These are phyloP conservation scores for Aplosporella prunicola DNA, from an alignment of 2,329 filamentous ascomycete species.

Conservation along the genomic window DNA sequence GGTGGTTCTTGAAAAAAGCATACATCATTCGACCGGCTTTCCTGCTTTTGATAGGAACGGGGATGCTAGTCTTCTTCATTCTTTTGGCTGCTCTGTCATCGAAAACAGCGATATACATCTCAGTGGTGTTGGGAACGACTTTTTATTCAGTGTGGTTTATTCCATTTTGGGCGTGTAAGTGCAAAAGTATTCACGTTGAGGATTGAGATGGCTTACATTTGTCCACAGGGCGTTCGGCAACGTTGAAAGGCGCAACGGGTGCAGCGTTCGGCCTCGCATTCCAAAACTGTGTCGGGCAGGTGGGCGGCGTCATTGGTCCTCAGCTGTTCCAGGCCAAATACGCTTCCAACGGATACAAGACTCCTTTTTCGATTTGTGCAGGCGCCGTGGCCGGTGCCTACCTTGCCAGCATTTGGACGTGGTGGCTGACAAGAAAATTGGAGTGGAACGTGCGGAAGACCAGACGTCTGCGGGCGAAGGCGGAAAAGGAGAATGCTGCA, in stretches of 20 bases:
- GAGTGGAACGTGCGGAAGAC: constrained; percentile 30
- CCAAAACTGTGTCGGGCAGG: constrained; percentile 35
- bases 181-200: constrained; percentile 13
- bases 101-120: constrained; percentile 35
- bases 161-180: constrained; percentile 34
- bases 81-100: constrained; percentile 32
- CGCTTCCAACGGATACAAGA: constrained; percentile 34
- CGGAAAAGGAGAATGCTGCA: constrained; percentile 14
- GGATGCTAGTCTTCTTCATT: constrained; percentile 36
- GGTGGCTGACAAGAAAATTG: constrained; percentile 34
- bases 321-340: constrained; percentile 36
- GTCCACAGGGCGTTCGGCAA: constrained; percentile 29
- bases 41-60: constrained; percentile 33
- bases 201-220: neutral
- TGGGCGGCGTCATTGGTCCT: constrained; percentile 38
- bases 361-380: constrained; percentile 29
- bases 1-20: constrained; percentile 32
- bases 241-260: constrained; percentile 34
- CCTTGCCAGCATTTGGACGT: constrained; percentile 31
- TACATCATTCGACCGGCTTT: constrained; percentile 33
- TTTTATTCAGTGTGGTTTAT: constrained; percentile 39
- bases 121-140: constrained; percentile 35
- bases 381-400: constrained; percentile 21
- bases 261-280: constrained; percentile 38
- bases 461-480: constrained; percentile 14